phyloP scores from a whole-genome alignment of 1,284 basidiomycete species.

The Trichosporon coremiiforme region DNA sequence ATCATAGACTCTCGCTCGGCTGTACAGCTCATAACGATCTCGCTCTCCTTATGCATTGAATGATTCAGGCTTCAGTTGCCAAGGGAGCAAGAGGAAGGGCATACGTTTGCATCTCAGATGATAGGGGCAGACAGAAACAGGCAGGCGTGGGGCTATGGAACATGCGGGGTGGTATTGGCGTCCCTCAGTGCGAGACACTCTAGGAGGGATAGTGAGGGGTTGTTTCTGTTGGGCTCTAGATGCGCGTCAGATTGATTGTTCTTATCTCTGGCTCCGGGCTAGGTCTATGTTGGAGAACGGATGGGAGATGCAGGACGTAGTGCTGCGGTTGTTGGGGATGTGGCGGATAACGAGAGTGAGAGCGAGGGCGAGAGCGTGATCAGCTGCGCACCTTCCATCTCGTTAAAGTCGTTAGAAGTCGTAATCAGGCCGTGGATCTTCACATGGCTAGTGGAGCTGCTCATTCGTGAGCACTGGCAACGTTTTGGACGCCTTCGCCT shows the following conservation, averaged over 20 bases:
- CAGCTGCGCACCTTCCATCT: not conserved
- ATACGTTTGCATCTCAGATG: conserved; percentile 3
- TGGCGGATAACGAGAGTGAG: not conserved
- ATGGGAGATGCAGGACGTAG: too few species aligned
- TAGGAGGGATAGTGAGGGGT: not conserved
- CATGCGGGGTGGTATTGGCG: not conserved
- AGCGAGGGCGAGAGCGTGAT: not conserved
- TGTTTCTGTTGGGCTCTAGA: not conserved
- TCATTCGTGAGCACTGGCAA: not conserved
- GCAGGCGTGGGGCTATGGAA: not conserved
- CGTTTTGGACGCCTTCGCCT: not conserved
- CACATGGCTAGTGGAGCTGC: not conserved
- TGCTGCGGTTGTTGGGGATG: too few species aligned
- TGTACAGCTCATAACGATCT: not conserved
- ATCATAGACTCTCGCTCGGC: not conserved
- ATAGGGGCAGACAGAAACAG: not conserved
- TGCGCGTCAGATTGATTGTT: not conserved
- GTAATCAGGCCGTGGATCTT: not conserved
- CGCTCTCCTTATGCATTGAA: conserved; percentile 2
- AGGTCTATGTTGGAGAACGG: not conserved
- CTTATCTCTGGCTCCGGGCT: not conserved
- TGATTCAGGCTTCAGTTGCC: not conserved
- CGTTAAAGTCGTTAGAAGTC: conserved; percentile 9
- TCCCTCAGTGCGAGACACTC: not conserved
- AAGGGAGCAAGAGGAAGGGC: not conserved